phyloP scores from a whole-genome alignment of 371 early-diverging fungal species.

The Mortierella sp. region DNA sequence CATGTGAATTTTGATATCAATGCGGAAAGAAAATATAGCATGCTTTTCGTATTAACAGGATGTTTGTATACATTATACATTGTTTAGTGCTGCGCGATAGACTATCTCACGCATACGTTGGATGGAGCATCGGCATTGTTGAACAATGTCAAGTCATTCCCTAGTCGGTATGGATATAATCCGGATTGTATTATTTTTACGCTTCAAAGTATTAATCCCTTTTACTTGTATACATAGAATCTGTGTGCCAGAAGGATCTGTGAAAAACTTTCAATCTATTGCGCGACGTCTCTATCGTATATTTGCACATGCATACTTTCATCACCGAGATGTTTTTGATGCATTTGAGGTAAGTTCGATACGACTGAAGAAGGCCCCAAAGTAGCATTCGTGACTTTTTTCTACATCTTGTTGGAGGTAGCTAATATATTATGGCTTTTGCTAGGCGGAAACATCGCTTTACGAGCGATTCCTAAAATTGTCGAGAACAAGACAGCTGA shows the following conservation, averaged over 20 bases:
- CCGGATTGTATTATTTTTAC: neutral
- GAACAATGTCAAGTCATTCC: constrained; percentile 84
- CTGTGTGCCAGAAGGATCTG: constrained; percentile 77
- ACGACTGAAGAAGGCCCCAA: too few species aligned
- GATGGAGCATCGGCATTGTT: constrained; percentile 88
- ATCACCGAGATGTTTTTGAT: constrained; percentile 90
- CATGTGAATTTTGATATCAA: constrained; percentile 48
- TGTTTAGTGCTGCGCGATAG: constrained; percentile 89
- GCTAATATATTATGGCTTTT: neutral
- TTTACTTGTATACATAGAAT: constrained; percentile 53
- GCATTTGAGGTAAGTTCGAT: constrained; percentile 73
- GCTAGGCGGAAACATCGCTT: constrained; percentile 77
- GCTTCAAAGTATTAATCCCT: neutral
- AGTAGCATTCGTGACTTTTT: neutral
- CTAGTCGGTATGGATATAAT: constrained; percentile 69
- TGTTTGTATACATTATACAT: neutral
- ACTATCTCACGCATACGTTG: constrained; percentile 93
- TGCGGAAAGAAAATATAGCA: neutral
- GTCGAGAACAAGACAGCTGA: constrained; percentile 71
- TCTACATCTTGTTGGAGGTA: neutral
- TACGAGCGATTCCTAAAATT: constrained; percentile 85
- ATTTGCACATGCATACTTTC: constrained; percentile 95
- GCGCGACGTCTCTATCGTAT: constrained; percentile 94
- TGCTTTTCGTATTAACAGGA: neutral
- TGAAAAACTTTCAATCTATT: constrained; percentile 89